A percentile compares a stretch with the other conserved stretches of the same genome.
These are phyloP conservation scores for Nematodospora valgi DNA, from an alignment of 805 yeast genomes.

Conservation along the genomic window DNA sequence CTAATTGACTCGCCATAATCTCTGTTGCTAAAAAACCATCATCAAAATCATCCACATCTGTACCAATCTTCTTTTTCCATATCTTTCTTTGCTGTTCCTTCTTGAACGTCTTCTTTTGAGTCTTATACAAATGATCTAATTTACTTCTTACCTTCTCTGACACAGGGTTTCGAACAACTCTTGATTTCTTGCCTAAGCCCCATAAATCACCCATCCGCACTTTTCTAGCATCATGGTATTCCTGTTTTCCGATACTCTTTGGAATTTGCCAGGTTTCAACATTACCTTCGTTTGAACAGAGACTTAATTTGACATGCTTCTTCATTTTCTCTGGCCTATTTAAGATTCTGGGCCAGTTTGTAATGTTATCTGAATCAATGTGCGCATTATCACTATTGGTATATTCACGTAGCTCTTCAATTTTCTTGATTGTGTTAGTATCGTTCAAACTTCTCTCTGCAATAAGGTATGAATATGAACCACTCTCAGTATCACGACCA, in stretches of 20 bases:
- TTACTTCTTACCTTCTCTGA: conserved; percentile 29
- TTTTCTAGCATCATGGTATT: conserved; percentile 89
- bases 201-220: conserved; percentile 82
- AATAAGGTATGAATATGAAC: conserved; percentile 72
- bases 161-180: conserved; percentile 26
- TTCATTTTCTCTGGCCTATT: conserved; percentile 71
- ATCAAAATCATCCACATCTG: conserved; percentile 22
- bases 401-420: conserved; percentile 34
- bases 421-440: conserved; percentile 32
- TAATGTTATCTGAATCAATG: conserved; percentile 18
- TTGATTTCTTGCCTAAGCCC: conserved; percentile 49
- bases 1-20: conserved; percentile 28
- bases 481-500: conserved; percentile 66
- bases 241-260: conserved; percentile 66
- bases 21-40: conserved; percentile 26
- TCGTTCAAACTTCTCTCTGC: conserved; percentile 57
- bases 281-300: conserved; percentile 76
- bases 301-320: conserved; percentile 75
- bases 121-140: conserved; percentile 33
- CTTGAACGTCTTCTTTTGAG: conserved; percentile 35
- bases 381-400: conserved; percentile 16
- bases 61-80: conserved; percentile 28
- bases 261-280: conserved; percentile 88
- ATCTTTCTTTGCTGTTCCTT: conserved; percentile 33
- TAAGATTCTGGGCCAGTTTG: conserved; percentile 71